Base-by-base conservation (phyloP, 345 rosid genomes). In the Gynandropsis gynandra region DNA sequence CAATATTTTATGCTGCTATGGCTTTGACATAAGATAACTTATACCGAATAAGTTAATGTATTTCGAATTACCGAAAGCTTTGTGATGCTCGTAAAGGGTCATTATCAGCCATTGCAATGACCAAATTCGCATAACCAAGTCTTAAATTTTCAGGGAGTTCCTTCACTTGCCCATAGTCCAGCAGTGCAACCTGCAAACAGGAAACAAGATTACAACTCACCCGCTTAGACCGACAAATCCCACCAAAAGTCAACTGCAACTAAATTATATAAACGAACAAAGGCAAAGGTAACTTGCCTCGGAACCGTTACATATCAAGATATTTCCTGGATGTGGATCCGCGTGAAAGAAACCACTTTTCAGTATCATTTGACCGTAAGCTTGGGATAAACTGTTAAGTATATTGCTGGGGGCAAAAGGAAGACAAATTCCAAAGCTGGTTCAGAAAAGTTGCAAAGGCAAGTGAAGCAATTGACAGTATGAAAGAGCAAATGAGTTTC, bases 271-370 rank as follows among this genome's bases (percentile, higher is more conserved):
- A n/a, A 35, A 41, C 40, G 52, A 34, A 46, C 41, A n/a, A 56
- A 19, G 35, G 29, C 29, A 24, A 19, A 42, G 20, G 42, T 32
- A 58, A 75, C 95, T 75, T 72, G 73, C 98, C 96, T 87, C 78
- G 42, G 89, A 83, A 64, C 85, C 96, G 70, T 77, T 72, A 63
- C 95, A 87, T 41, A 87, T 90, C 72, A 87, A 66, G 58, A 90
- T 87, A 72, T 90, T 90, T 62, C 98, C 98, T 0, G 96, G 98
- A 73, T 90, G 96, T 16, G 96, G 95, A 79, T 90, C 98, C 16
- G 96, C 96, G 51, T 87, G 98, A 76, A 87, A 87, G 79, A 76
- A 84, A 58, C 96, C 98, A 50, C 95, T 87, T 79, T 82, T 87
- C 72, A 90, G 73, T 66, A 90, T 87, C 96, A 90, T 90, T 71